Conservation (phyloP, 2,329 filamentous ascomycete species). For the Xylaria sp. region DNA sequence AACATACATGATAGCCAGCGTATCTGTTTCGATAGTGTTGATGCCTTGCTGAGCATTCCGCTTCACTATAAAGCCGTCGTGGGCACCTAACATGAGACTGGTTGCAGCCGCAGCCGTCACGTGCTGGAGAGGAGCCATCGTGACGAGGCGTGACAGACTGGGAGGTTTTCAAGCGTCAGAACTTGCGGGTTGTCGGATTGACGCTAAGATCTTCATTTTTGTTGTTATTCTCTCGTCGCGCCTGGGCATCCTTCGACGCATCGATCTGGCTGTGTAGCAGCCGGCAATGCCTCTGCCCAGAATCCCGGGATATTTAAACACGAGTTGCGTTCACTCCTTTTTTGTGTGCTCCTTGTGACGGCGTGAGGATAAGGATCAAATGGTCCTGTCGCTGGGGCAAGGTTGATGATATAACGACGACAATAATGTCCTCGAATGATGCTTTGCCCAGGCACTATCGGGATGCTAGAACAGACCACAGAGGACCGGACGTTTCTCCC, state of each 20-base stretch:
- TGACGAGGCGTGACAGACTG: constrained; percentile 4
- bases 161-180: constrained; percentile 8
- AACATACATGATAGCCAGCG: constrained; percentile 52
- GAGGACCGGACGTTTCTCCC: not conserved
- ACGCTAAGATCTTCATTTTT: constrained; percentile 12
- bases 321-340: not conserved
- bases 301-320: not conserved
- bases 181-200: constrained; percentile 12
- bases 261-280: constrained; percentile 11
- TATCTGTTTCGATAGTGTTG: constrained; percentile 31
- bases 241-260: not conserved
- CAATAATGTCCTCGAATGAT: not conserved
- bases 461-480: not conserved
- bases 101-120: constrained; percentile 16
- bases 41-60: constrained; percentile 21
- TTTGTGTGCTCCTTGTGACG: not conserved
- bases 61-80: constrained; percentile 30
- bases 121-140: constrained; percentile 42
- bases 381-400: not conserved
- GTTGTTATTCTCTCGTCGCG: not conserved
- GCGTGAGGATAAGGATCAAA: not conserved
- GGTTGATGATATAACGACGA: not conserved
- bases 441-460: not conserved
- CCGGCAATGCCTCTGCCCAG: constrained; percentile 6
- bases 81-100: constrained; percentile 24